Conservation (phyloP, 129 eudicot species). For the Tanacetum coccineum region DNA sequence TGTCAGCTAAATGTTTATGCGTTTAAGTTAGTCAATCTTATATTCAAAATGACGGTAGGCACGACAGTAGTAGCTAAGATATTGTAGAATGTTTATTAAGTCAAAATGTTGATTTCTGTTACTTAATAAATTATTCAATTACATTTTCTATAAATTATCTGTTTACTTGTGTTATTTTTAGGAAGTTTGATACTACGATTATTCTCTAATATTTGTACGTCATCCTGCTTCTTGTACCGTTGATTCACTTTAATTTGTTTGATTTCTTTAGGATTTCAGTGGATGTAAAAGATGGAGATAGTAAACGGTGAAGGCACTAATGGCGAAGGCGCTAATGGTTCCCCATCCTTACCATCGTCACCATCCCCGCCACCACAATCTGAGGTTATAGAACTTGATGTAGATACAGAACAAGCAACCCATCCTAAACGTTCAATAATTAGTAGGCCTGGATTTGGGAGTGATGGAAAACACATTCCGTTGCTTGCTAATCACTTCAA, state of each 20-base stretch:
- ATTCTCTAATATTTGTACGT: neutral
- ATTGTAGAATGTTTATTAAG: slow-evolving; percentile 9
- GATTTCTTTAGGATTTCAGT: slow-evolving; percentile 14
- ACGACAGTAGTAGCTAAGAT: slow-evolving; percentile 4
- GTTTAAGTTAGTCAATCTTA: slow-evolving; percentile 7
- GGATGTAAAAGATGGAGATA: slow-evolving; percentile 40
- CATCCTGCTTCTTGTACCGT: neutral
- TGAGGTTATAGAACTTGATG: slow-evolving; percentile 31
- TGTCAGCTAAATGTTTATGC: slow-evolving; percentile 7
- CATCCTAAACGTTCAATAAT: slow-evolving; percentile 46
- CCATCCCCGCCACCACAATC: slow-evolving; percentile 23
- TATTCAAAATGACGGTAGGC: neutral
- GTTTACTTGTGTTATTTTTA: slow-evolving; percentile 2
- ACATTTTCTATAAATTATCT: slow-evolving; percentile 16
- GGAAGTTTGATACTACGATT: neutral
- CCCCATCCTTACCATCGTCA: slow-evolving; percentile 27
- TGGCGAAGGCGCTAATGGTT: slow-evolving; percentile 21
- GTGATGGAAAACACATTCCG: too few species aligned
- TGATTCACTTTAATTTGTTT: slow-evolving; percentile 12
- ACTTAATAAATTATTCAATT: neutral
- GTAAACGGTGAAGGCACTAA: slow-evolving; percentile 1
- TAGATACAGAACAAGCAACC: slow-evolving; percentile 35
- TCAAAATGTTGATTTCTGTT: slow-evolving; percentile 4
- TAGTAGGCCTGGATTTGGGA: slow-evolving; percentile 70
- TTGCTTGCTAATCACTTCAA: slow-evolving; percentile 82